phyloP scores from a whole-genome alignment of 257 asterid genomes.

The Gardenia jasminoides region DNA sequence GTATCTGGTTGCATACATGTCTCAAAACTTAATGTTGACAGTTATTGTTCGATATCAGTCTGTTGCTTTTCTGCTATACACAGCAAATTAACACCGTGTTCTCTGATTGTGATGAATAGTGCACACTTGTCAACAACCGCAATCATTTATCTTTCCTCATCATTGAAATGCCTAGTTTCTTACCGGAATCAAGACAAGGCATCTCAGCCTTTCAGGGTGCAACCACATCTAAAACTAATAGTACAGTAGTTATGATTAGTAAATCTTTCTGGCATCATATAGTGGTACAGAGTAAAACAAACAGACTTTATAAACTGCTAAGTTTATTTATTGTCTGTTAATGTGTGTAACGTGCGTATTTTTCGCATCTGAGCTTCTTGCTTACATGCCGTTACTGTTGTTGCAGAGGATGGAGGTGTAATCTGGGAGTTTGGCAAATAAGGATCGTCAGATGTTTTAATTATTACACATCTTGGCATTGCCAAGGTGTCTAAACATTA shows the following conservation, averaged over 20 bases:
- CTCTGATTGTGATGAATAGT: neutral
- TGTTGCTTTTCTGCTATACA: neutral
- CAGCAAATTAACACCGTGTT: neutral
- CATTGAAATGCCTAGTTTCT: neutral
- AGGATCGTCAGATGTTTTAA: neutral
- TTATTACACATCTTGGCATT: neutral
- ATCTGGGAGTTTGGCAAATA: constrained; percentile 80
- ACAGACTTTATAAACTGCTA: neutral
- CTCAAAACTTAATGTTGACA: neutral
- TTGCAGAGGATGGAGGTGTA: constrained; percentile 74
- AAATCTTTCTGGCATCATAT: neutral
- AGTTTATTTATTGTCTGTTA: neutral
- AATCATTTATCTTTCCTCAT: neutral
- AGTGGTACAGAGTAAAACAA: neutral
- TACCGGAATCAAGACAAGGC: neutral
- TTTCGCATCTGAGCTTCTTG: neutral
- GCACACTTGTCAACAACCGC: neutral
- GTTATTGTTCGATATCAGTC: neutral
- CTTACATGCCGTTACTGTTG: constrained; percentile 1
- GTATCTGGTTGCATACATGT: neutral
- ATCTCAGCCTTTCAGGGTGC: neutral
- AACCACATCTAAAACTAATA: neutral
- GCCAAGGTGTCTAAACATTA: neutral
- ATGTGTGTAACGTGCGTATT: neutral
- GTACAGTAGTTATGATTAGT: neutral